Evolutionary conservation across 148 eudicot species (phyloP), one percentile per base, ranked within the genome.

Genomic region (Dianthus caryophyllus): DNA sequence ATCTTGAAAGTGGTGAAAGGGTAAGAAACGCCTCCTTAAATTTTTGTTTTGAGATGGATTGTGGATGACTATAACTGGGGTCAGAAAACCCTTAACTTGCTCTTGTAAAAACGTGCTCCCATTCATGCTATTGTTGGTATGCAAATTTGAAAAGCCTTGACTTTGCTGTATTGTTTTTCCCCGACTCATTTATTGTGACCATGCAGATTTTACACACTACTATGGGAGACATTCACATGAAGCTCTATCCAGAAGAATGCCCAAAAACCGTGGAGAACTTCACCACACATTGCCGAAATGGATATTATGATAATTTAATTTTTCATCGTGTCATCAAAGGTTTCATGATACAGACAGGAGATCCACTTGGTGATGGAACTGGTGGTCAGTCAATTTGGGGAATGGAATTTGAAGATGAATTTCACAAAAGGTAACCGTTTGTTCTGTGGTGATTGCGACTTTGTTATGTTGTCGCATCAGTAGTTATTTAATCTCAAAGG

Each of bases 341-440:
- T 59, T 95, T 95, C 78, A 95, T 95, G 99, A 65, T 95, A 68
- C 99, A 95, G 82, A 95, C 99, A 15, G 99, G 99, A 79, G 99
- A 95, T 78, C 99, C 99, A 48, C 79, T 95, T 78, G 99, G 99
- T 74, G 99, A 95, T 82, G 99, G 99, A 64, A 95, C 99, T 65
- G 99, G 99, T 73, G 99, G 99, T n/a, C 99, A 95, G 72, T 95
- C 99, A 73, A 95, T 95, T 39, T 95, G 99, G 99, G 99, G 99
- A 59, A 85, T 93, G 76, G 99, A 95, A 69, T 95, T 95, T 68
- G 99, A 95, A 72, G 99, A 95, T 55, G 99, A 95, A 74, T 90
- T 95, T 69, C 99, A 95, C 66, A 95, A 95, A 82, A 95, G 99
- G 99, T 88, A 61, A 69, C 43, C 25, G 15, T 75, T 11, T 33